These are phyloP conservation scores for Rhodosporidiobolus sp. DNA, from an alignment of 768 basidiomycete species.

Conservation along the genomic window DNA sequence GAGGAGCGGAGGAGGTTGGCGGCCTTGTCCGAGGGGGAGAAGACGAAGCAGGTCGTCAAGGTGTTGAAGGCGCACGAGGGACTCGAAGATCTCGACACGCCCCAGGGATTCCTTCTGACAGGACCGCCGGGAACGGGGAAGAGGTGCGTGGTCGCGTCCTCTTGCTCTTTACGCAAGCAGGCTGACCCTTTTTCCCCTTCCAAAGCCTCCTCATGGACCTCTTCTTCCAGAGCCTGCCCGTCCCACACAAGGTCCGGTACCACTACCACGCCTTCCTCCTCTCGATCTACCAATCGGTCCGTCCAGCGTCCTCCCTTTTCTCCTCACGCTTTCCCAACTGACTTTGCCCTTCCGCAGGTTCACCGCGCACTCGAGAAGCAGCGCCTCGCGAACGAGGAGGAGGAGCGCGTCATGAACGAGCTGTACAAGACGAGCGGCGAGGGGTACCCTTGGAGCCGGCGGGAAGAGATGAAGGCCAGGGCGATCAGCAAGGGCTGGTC, in stretches of 20 bases:
- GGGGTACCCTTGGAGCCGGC: constrained; percentile 43
- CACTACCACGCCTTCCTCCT: constrained; percentile 62
- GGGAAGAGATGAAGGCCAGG: constrained; percentile 44
- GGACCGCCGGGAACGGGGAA: constrained; percentile 30
- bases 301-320: constrained; percentile 29
- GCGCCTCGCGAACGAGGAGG: constrained; percentile 42
- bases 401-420: constrained; percentile 40
- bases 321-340: constrained; percentile 46
- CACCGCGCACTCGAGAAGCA: constrained; percentile 46
- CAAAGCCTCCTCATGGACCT: constrained; percentile 58
- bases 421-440: constrained; percentile 11
- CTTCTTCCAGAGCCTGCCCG: constrained; percentile 59
- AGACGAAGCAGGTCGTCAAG: constrained; percentile 50
- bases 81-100: constrained; percentile 56
- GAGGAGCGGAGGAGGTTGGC: constrained; percentile 34
- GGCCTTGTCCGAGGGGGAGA: constrained; percentile 21
- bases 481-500: constrained; percentile 49
- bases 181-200: constrained; percentile 42
- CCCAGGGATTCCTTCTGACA: constrained; percentile 52
- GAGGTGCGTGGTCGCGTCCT: constrained; percentile 48
- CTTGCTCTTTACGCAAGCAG: constrained; percentile 57
- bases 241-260: constrained; percentile 57
- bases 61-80: constrained; percentile 57
- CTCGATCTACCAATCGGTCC: constrained; percentile 52
- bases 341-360: constrained; percentile 39